A percentile compares a stretch with the other conserved stretches of the same genome.
phyloP scores from a whole-genome alignment of 371 early-diverging fungal genomes.

The Haplosporangium sp. region DNA sequence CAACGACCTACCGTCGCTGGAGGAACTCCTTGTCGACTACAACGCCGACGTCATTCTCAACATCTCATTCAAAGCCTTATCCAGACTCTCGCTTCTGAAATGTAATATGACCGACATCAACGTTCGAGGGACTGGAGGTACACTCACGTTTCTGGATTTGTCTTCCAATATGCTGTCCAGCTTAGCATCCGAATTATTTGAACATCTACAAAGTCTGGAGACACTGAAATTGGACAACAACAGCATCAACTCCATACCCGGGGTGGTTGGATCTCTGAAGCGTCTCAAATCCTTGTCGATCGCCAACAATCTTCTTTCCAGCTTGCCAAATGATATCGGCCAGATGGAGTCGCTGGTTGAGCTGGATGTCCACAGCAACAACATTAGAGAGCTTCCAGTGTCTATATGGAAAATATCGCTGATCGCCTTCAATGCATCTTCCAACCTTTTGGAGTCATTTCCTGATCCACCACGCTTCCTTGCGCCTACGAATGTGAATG shows the following conservation, averaged over 20 bases:
- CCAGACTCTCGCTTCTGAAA: slow-evolving; percentile 61
- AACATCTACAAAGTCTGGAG: slow-evolving; percentile 65
- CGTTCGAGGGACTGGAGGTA: slow-evolving; percentile 30
- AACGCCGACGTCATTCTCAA: slow-evolving; percentile 70
- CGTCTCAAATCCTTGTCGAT: slow-evolving; percentile 70
- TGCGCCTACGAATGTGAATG: neutral
- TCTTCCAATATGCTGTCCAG: slow-evolving; percentile 79
- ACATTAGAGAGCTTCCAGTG: slow-evolving; percentile 77
- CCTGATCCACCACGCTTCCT: slow-evolving; percentile 63
- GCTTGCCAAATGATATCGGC: slow-evolving; percentile 72
- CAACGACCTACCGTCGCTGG: slow-evolving; percentile 67
- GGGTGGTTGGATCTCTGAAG: slow-evolving; percentile 65
- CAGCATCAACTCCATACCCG: slow-evolving; percentile 75
- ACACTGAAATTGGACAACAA: slow-evolving; percentile 77
- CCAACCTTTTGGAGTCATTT: slow-evolving; percentile 80
- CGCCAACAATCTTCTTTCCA: slow-evolving; percentile 74
- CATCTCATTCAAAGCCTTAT: slow-evolving; percentile 57
- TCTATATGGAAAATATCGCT: slow-evolving; percentile 91
- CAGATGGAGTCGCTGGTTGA: slow-evolving; percentile 61
- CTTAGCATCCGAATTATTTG: slow-evolving; percentile 72
- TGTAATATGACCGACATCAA: slow-evolving; percentile 69
- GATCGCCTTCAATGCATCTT: slow-evolving; percentile 76
- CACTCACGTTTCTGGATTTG: slow-evolving; percentile 68
- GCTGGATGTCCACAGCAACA: slow-evolving; percentile 78
- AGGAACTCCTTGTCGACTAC: slow-evolving; percentile 74